Conservation (phyloP, 116 monocot genomes). For the Zostera marina region DNA sequence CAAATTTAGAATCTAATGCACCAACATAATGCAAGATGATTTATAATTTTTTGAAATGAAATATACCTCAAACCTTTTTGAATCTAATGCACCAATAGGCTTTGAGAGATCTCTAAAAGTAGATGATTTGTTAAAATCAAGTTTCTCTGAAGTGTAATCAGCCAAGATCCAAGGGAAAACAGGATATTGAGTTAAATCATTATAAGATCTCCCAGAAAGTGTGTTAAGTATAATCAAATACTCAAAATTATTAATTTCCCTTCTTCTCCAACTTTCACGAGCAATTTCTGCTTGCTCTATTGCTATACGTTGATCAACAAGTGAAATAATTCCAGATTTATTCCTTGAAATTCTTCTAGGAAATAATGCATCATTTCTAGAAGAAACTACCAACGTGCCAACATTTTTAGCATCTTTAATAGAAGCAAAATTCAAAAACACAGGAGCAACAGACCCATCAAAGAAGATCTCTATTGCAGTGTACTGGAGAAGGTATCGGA, state of each 20-base stretch:
- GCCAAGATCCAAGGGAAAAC: constrained; percentile 95
- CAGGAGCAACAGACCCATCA: constrained; percentile 55
- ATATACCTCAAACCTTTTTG: constrained; percentile 86
- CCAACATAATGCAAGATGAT: no score
- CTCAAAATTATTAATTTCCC: constrained; percentile 96
- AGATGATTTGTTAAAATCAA: constrained; percentile 88
- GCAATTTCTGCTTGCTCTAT: constrained; percentile 83
- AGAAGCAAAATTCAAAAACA: constrained; percentile 82
- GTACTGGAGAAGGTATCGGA: constrained; percentile 71
- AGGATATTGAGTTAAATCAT: constrained; percentile 98
- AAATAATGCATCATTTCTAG: constrained; percentile 61
- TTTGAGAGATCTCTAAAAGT: constrained; percentile 96
- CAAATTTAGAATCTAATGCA: no score
- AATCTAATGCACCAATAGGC: constrained; percentile 87
- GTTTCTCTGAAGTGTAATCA: constrained; percentile 96
- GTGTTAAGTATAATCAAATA: constrained; percentile 95
- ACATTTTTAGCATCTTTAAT: constrained; percentile 66
- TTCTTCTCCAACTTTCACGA: constrained; percentile 90
- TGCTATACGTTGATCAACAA: constrained; percentile 79
- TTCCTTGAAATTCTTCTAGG: constrained; percentile 64
- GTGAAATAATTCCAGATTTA: constrained; percentile 58
- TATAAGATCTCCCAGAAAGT: constrained; percentile 91
- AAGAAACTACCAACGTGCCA: constrained; percentile 68
- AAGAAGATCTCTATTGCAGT: constrained; percentile 94
- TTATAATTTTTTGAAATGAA: not conserved